Conservation (phyloP, 176 grass and related monocot species). For the Rhipidocladum racemiflorum region DNA sequence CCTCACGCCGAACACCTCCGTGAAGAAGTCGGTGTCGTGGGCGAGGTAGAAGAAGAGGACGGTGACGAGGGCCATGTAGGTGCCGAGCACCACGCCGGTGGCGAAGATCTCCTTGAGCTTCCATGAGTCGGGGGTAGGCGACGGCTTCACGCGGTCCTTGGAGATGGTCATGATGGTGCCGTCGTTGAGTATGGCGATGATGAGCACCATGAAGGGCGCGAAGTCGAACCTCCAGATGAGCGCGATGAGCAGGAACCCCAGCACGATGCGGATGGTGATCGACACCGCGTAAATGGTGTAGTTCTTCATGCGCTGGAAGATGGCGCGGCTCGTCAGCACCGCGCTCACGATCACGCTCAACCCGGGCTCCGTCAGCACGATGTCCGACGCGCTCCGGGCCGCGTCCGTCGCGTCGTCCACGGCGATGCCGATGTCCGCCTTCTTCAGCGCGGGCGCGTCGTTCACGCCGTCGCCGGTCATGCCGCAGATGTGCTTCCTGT, state of each 20-base stretch:
- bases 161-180: slow-evolving; percentile 99
- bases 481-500: slow-evolving; percentile 76
- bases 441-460: slow-evolving; percentile 91
- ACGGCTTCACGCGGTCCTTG: slow-evolving; percentile 77
- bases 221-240: slow-evolving; percentile 93
- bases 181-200: slow-evolving; percentile 97
- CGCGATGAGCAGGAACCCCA: slow-evolving; percentile 82
- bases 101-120: slow-evolving; percentile 91
- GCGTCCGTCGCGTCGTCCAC: slow-evolving; percentile 97
- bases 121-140: slow-evolving; percentile 70
- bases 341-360: slow-evolving; percentile 82
- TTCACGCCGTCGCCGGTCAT: slow-evolving; percentile 94
- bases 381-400: slow-evolving; percentile 80
- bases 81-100: slow-evolving; percentile 82
- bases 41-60: slow-evolving; percentile 72
- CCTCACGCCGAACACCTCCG: slow-evolving; percentile 52
- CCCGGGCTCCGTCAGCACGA: slow-evolving; percentile 88
- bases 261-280: slow-evolving; percentile 90
- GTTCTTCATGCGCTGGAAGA: slow-evolving; percentile 99
- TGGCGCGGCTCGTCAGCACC: slow-evolving; percentile 76
- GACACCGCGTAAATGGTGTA: slow-evolving; percentile 98
- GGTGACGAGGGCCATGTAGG: slow-evolving; percentile 71
- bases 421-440: slow-evolving; percentile 92
- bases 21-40: slow-evolving; percentile 76
- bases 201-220: slow-evolving; percentile 92